Base-by-base conservation (phyloP, 108 stramenopile species). In the Fragilaria radians region DNA sequence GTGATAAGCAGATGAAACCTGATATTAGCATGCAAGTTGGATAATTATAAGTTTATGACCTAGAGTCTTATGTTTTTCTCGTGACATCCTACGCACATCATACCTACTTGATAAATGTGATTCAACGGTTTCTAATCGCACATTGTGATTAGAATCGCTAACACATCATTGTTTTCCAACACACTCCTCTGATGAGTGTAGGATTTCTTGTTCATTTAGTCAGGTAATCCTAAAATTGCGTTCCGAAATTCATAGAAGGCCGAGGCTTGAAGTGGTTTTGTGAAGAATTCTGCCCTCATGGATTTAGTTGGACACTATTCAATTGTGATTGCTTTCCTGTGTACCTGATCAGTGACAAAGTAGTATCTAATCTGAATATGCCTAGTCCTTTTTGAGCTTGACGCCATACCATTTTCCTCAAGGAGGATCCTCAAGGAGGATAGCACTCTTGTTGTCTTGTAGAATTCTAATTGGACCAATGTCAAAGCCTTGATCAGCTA, bases 401-500 rank as follows among this genome's bases (percentile, higher is more conserved):
- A 74, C 2, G 19, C 62, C n/a, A 33, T 48, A 4, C 77, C 80
- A 54, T 78, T 78, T 4, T 61, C 71, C 50, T 82, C 70, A 1
- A 82, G 46, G 4, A 71, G 65, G 32, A 82, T 78, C 22, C n/a
- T n/a, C n/a, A 1, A 82, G 46, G 4, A 71, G 65, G 32, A 82
- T 78, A 22, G 77, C 48, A 28, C 81, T 82, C 30, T 59, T 48
- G 48, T 82, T 82, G 54, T 78, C 81, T 30, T 73, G 77, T 32
- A 52, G 62, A 2, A 82, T 14, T 0, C 78, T 32, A 68, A 57
- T 72, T 19, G 63, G 49, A 4, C 46, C 27, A 22, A 73, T 63
- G 5, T 32, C 1, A 28, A 65, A 67, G 49, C 82, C 78, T 53
- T 79, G 78, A 36, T 50, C 72, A 46, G 66, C 30, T n/a, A 82